Percentiles rank a stretch among this genome's conserved stretches.
Conservation (phyloP, 352 stramenopile species). For the Phytophthora citrophthora region DNA sequence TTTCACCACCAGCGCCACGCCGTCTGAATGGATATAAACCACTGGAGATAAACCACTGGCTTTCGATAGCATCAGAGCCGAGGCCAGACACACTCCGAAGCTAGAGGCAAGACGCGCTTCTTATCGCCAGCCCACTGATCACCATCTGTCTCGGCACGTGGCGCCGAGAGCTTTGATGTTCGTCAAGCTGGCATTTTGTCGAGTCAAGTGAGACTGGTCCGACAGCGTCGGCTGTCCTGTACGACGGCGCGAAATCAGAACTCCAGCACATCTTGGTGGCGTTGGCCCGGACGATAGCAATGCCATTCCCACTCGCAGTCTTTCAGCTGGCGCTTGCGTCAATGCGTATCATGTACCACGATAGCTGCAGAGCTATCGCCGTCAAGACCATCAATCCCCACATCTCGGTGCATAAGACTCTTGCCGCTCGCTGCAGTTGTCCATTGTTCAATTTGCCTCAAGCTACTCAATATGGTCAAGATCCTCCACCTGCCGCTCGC, state of each 20-base stretch:
- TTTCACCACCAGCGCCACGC: not conserved
- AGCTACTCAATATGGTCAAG: constrained; percentile 29
- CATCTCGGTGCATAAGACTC: constrained; percentile 16
- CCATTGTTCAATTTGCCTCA: constrained; percentile 39
- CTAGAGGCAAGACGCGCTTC: not conserved
- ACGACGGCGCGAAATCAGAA: constrained; percentile 32
- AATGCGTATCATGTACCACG: constrained; percentile 6
- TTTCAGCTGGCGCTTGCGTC: constrained; percentile 10
- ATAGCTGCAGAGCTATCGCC: constrained; percentile 28
- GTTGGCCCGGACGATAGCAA: not conserved
- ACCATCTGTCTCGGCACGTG: constrained; percentile 21
- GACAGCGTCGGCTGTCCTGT: constrained; percentile 2
- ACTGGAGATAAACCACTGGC: not conserved
- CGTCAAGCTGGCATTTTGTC: constrained; percentile 7
- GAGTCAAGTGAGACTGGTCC: constrained; percentile 29
- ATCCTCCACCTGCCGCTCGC: constrained; percentile 16
- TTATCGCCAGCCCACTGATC: constrained; percentile 18
- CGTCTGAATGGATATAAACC: not conserved
- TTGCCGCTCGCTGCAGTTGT: constrained; percentile 5
- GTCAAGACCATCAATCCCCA: constrained; percentile 14
- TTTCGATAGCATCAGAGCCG: constrained; percentile 15
- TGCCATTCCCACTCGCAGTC: constrained; percentile 10
- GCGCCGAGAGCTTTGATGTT: constrained; percentile 1
- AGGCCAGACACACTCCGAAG: not conserved
- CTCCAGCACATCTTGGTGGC: constrained; percentile 19